Evolutionary conservation across 768 basidiomycete species (phyloP), one percentile per base, ranked within the genome.

Genomic region (Boletus bicolor): DNA sequence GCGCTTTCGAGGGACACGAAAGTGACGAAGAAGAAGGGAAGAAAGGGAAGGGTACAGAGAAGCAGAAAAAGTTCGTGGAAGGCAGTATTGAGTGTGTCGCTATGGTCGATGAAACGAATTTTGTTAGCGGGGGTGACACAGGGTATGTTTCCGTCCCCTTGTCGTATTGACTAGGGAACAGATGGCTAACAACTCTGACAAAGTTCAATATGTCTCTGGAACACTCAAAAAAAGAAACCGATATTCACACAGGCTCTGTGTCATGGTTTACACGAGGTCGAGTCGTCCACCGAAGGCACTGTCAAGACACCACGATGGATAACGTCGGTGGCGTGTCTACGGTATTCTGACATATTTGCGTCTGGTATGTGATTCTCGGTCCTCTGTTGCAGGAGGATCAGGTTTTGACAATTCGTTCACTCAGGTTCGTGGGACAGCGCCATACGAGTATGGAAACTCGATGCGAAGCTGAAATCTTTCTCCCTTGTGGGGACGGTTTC

Each of bases 101-200:
- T 14, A 94, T 98, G 94, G 79, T 99, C 51, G 97, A 99, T 70
- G 96, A 98, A 73, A 82, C 82, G 35, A 91, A 87, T 7, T 95
- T 98, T 68, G 73, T 98, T 37, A 95, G 86, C 59, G 96, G 96
- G 1, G 97, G 97, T 5, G 95, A 99, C 70, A 95, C 91, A 66
- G 97, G 96, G 94, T 94, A 70, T 57, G 89, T 47, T 37, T 45
- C 30, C 24, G 7, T 53, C 35, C 38, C 42, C 43, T 48, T 56
- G 39, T 26, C 15, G 10, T 50, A 17, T 38, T 49, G 34, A 26
- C 51, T 21, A 30, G 8, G 24, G 17, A 6, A 7, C 37, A 43
- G 53, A 32, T 42, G 24, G 9, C 52, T 53, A 24, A 64, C 11
- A 30, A 11, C 38, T 15, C 9, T 12, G 7, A 28, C 28, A 35